Conservation (phyloP, 768 basidiomycete species). For the Boletus fagicola region DNA sequence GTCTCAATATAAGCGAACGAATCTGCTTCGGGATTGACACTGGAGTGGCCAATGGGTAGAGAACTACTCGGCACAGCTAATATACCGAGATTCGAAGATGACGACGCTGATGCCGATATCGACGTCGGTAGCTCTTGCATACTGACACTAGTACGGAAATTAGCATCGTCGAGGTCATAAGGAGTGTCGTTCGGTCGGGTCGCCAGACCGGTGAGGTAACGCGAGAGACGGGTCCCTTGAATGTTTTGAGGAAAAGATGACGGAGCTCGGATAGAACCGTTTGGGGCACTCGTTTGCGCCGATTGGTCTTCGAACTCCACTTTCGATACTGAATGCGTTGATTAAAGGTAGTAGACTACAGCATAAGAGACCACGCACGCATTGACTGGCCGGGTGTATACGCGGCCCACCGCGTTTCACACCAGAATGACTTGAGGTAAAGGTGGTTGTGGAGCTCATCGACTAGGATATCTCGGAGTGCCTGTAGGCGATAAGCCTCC, state of each 20-base stretch:
- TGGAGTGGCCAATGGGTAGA: slow-evolving; percentile 24
- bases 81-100: slow-evolving; percentile 24
- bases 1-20: slow-evolving; percentile 93
- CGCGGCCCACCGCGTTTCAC: slow-evolving; percentile 86
- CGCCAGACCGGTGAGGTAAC: slow-evolving; percentile 63
- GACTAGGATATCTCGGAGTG: slow-evolving; percentile 85
- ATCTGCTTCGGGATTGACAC: slow-evolving; percentile 81
- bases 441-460: slow-evolving; percentile 96
- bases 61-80: slow-evolving; percentile 20
- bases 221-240: slow-evolving; percentile 51
- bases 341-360: slow-evolving; percentile 9
- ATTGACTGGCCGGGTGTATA: slow-evolving; percentile 77
- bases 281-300: slow-evolving; percentile 21
- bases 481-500: slow-evolving; percentile 45
- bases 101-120: slow-evolving; percentile 23
- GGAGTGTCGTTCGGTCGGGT: slow-evolving; percentile 78
- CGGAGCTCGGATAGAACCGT: slow-evolving; percentile 24
- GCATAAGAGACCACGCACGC: slow-evolving; percentile 48
- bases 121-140: slow-evolving; percentile 22
- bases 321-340: slow-evolving; percentile 49
- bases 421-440: slow-evolving; percentile 97
- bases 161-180: slow-evolving; percentile 53
- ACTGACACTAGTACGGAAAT: slow-evolving; percentile 23
- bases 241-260: slow-evolving; percentile 39
- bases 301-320: slow-evolving; percentile 62